Conservation (phyloP, 208 protist species). For the Trypanosoma platydactyli region DNA sequence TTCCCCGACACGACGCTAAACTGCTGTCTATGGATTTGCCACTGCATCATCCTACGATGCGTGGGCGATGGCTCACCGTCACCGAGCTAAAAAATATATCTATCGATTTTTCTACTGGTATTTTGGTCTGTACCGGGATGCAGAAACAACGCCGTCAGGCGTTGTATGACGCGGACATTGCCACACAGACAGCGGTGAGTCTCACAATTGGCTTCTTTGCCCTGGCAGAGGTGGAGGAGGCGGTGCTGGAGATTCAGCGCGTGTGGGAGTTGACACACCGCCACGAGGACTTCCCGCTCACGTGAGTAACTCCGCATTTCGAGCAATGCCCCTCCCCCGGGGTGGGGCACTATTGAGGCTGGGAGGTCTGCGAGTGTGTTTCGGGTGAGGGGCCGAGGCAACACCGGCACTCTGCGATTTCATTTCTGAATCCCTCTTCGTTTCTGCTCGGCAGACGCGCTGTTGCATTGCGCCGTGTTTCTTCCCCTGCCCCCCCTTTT, state of each 20-base stretch:
- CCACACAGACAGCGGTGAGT: slow-evolving; percentile 3
- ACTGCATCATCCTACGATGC: slow-evolving; percentile 23
- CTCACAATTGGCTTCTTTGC: slow-evolving; percentile 21
- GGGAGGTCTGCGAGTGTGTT: too few relatives aligned
- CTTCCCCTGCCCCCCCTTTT: too few relatives aligned
- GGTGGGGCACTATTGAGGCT: too few relatives aligned
- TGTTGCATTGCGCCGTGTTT: too few relatives aligned
- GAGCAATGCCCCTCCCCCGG: background rate
- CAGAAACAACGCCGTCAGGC: background rate
- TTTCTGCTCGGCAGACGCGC: too few relatives aligned
- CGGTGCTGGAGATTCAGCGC: slow-evolving; percentile 27
- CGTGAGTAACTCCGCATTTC: background rate
- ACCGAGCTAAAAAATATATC: slow-evolving; percentile 2
- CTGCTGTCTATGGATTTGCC: slow-evolving; percentile 20
- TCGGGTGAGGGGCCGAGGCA: too few relatives aligned
- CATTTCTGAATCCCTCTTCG: too few relatives aligned
- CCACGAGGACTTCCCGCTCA: slow-evolving; percentile 18
- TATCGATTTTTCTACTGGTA: slow-evolving; percentile 3
- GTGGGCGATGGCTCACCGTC: slow-evolving; percentile 21
- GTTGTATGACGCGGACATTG: too few relatives aligned
- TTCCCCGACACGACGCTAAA: slow-evolving; percentile 19
- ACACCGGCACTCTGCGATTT: too few relatives aligned
- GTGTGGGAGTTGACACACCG: slow-evolving; percentile 28
- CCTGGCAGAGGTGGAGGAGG: slow-evolving; percentile 17
- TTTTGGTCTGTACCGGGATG: slow-evolving; percentile 10